phyloP scores from a whole-genome alignment of 352 stramenopile species.

The Globisporangium lucens region DNA sequence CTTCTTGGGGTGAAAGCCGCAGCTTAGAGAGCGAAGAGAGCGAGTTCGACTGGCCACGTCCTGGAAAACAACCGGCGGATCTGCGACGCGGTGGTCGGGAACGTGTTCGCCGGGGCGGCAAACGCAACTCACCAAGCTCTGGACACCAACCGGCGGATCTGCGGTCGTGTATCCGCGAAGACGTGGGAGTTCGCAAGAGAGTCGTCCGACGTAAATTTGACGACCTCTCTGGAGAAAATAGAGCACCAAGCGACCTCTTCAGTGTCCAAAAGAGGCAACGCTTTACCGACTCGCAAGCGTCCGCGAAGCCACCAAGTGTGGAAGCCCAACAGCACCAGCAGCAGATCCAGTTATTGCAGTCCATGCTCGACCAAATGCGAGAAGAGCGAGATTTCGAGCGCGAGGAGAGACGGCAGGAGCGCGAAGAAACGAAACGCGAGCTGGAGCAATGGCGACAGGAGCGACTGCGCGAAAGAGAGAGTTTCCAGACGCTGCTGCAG shows the following conservation, averaged over 20 bases:
- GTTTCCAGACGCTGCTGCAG: neutral
- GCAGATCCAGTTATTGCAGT: neutral
- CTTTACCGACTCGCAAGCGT: neutral
- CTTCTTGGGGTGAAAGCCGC: neutral
- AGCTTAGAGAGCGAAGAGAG: neutral
- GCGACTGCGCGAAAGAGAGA: neutral
- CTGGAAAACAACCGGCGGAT: too few species aligned
- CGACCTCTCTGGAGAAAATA: neutral
- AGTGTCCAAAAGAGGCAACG: neutral
- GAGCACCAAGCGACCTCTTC: neutral
- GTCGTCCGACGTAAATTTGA: neutral
- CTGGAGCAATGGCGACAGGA: neutral
- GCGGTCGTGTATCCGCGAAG: neutral
- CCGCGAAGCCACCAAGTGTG: neutral
- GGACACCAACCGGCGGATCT: neutral
- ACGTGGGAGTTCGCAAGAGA: neutral
- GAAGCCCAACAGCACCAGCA: neutral
- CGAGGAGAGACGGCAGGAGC: neutral
- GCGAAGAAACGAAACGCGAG: neutral
- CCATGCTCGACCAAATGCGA: conserved; percentile 2
- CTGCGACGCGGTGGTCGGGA: too few species aligned
- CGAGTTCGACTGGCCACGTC: neutral
- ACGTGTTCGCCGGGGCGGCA: neutral
- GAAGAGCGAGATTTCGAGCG: conserved; percentile 2
- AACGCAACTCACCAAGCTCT: neutral